Base-by-base conservation (phyloP, 495 filamentous ascomycete genomes). In the Chaetomidium leptoderma region DNA sequence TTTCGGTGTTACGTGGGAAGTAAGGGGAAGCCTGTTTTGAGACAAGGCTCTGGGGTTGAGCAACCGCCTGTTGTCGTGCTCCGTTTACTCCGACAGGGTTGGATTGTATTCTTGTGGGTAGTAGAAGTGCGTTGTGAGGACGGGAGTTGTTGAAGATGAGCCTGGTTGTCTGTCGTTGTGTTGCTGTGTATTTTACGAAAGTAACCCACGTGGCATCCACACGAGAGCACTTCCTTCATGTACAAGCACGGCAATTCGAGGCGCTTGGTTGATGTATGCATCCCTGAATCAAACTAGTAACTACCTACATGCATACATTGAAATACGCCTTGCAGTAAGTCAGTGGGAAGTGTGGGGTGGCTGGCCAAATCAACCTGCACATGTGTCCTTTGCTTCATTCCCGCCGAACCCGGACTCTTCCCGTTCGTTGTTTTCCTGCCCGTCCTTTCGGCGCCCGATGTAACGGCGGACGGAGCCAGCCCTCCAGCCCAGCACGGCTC, bases 1-100 rank as follows among this genome's bases (percentile, higher is more conserved):
- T 57, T 57, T 42, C 6, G 54, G 54, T 57, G 54, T 57, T 57
- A 26, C 8, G 40, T 35, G 26, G 52, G 1, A n/a, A n/a, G 39
- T 21, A 3, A 5, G n/a, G 21, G 36, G 14, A 17, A 30, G 26
- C 37, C 19, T 10, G 7, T 26, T 17, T 23, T 6, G 14, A 16
- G 7, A 29, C 14, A 19, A 27, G 49, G 35, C 26, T 32, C 5
- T 26, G 27, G 27, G 9, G 32, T 35, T 2, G 16, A 27, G 3
- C 13, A 27, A 13, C 52, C 26, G 23, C 17, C 21, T 23, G 4
- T 35, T 1, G 29, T 14, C 19, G 13, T 17, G 6, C 2, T 19
- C 23, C 11, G 23, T 58, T 37, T 14, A 10, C 29, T 37, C 7
- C 21, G 29, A 1, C 9, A 19, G 29, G 47, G 37, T 52, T 33